phyloP scores from a whole-genome alignment of 441 rosid species.

The Erodium texanum region DNA sequence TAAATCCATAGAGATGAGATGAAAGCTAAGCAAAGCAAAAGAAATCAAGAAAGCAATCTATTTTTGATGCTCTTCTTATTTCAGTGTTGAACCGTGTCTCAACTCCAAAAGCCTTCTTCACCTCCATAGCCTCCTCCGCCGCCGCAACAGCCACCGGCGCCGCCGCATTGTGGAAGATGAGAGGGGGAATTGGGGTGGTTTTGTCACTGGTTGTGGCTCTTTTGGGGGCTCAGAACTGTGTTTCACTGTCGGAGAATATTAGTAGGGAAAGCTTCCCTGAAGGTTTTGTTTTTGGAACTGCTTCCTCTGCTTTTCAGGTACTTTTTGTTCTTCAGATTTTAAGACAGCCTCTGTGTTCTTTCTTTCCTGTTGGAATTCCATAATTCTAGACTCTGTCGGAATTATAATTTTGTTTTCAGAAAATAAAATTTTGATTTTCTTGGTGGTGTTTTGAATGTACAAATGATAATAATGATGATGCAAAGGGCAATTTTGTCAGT shows the following conservation, averaged over 20 bases:
- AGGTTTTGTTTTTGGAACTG: constrained; percentile 87
- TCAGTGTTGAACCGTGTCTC: not conserved
- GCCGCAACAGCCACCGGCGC: too few species aligned
- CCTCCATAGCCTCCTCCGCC: not conserved
- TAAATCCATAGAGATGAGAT: not conserved
- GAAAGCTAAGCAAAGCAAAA: not conserved
- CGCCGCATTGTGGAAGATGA: not conserved
- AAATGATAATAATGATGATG: not conserved
- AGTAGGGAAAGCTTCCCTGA: constrained; percentile 63
- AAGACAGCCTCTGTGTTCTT: not conserved
- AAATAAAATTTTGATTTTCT: too few species aligned
- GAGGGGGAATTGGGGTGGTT: constrained; percentile 21
- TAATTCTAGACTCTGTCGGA: not conserved
- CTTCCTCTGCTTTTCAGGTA: constrained; percentile 92
- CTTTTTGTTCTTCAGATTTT: not conserved
- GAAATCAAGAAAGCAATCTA: not conserved
- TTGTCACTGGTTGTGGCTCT: constrained; percentile 8
- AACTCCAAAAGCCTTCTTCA: not conserved
- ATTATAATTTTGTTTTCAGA: too few species aligned
- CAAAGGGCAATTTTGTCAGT: not conserved
- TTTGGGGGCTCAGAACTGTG: constrained; percentile 25
- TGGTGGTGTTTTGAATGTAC: not conserved
- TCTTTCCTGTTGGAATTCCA: not conserved
- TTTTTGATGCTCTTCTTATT: not conserved
- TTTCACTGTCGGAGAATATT: constrained; percentile 26